These are phyloP conservation scores for Gilbertella persicaria DNA, from an alignment of 371 early-diverging fungal species.

Conservation along the genomic window DNA sequence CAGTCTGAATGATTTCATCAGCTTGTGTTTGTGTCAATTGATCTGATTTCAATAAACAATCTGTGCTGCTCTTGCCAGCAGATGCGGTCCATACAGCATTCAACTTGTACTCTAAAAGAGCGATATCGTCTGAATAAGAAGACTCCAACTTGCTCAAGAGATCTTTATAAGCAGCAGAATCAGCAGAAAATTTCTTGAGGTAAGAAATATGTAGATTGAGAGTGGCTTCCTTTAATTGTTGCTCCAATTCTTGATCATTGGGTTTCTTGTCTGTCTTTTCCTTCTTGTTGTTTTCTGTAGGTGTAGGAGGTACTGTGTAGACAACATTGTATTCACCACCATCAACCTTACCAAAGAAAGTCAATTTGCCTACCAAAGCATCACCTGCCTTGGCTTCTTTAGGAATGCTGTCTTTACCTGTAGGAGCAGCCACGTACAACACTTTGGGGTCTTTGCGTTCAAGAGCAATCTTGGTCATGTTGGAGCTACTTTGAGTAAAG, in stretches of 20 bases:
- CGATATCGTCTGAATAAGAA: slow-evolving; percentile 47
- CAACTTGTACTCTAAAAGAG: slow-evolving; percentile 60
- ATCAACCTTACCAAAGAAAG: slow-evolving; percentile 55
- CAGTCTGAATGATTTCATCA: slow-evolving; percentile 49
- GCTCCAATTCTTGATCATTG: slow-evolving; percentile 53
- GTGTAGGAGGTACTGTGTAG: slow-evolving; percentile 58
- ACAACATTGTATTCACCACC: slow-evolving; percentile 63
- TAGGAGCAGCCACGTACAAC: slow-evolving; percentile 44
- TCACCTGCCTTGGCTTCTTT: slow-evolving; percentile 83
- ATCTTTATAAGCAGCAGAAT: slow-evolving; percentile 57
- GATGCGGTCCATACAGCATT: slow-evolving; percentile 60
- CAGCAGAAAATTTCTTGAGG: slow-evolving; percentile 72
- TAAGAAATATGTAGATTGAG: slow-evolving; percentile 79
- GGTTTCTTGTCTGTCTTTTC: slow-evolving; percentile 40
- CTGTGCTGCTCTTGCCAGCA: slow-evolving; percentile 36
- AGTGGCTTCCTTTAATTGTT: slow-evolving; percentile 69
- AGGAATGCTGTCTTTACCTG: slow-evolving; percentile 50
- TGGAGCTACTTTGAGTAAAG: slow-evolving; percentile 46
- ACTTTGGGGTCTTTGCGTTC: slow-evolving; percentile 39
- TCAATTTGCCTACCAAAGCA: slow-evolving; percentile 71
- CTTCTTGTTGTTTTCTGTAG: slow-evolving; percentile 16
- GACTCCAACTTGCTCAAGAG: slow-evolving; percentile 64
- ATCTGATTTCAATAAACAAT: slow-evolving; percentile 19
- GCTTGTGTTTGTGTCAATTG: slow-evolving; percentile 43
- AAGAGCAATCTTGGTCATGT: slow-evolving; percentile 39